Evolutionary conservation across 2,329 filamentous ascomycete genomes (phyloP), one percentile per base, ranked within the genome.

Genomic region (Calonectria pauciramosa): DNA sequence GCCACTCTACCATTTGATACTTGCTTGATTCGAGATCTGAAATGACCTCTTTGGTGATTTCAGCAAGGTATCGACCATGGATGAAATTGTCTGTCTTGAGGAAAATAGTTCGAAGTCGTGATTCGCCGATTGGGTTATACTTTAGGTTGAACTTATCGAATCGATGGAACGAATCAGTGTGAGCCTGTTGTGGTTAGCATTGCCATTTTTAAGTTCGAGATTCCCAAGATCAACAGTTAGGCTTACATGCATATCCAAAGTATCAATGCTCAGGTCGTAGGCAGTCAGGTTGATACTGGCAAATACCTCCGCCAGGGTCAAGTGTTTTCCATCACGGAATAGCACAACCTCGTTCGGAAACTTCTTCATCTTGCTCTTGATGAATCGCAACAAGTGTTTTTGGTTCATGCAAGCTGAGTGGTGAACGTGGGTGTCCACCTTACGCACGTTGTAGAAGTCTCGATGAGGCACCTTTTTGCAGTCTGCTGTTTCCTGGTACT

Each of bases 281-380:
- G 97, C 97, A 7, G 96, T 99, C 80, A 99, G 88, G 77, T 98
- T 98, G 87, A 99, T 98, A 86, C 96, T 98, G 81, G 98, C 94
- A 85, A 99, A 99, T 0, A 99, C 97, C 86, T 99, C 95, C 72
- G 92, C 93, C 74, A 99, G 87, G 0, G 97, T 99, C 80, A 99
- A 88, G 85, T 98, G 92, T 85, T 96, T 98, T 74, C 94, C 96
- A 84, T 99, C 97, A 82, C 97, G 92, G 85, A 93, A 97, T 56
- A 99, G 90, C 9, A 99, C 97, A 38, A 97, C 92, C 86, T 99
- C 97, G 81, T 99, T 95, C 0, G 96, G 96, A 23, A 92, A 97
- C 86, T 98, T 99, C 90, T 98, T 99, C 95, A 99, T 98, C 87
- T 99, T 99, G 86, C 96, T 98, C 87, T 99, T 99, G 88, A 99